phyloP scores from a whole-genome alignment of 2,329 filamentous ascomycete species.

The Epichloe amarillans region DNA sequence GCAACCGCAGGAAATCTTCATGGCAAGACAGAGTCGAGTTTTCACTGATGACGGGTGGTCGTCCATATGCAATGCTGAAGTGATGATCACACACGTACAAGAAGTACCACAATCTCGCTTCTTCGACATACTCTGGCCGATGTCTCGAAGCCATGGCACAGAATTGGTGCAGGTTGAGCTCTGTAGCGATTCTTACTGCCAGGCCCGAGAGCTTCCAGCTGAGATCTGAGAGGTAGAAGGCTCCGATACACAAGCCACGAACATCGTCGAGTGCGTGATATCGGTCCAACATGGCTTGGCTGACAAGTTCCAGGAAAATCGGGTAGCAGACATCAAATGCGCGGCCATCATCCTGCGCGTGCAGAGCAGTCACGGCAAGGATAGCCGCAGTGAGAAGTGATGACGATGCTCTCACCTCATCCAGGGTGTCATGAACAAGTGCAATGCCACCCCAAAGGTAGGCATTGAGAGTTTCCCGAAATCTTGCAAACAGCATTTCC shows the following conservation, averaged over 20 bases:
- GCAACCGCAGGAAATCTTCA: slow-evolving; percentile 37
- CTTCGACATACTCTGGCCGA: slow-evolving; percentile 35
- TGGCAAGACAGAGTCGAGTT: slow-evolving; percentile 42
- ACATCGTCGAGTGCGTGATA: slow-evolving; percentile 42
- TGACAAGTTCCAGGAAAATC: slow-evolving; percentile 44
- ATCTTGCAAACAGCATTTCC: slow-evolving; percentile 16
- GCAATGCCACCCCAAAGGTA: slow-evolving; percentile 22
- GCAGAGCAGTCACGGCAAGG: slow-evolving; percentile 20
- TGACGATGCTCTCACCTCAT: slow-evolving; percentile 16
- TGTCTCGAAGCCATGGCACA: slow-evolving; percentile 32
- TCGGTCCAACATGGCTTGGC: slow-evolving; percentile 41
- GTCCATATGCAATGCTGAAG: slow-evolving; percentile 46
- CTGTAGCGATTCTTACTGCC: slow-evolving; percentile 43
- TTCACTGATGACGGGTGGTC: slow-evolving; percentile 47
- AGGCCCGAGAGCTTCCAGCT: slow-evolving; percentile 44
- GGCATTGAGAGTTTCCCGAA: slow-evolving; percentile 17
- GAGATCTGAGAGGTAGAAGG: slow-evolving; percentile 49
- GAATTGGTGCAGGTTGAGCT: slow-evolving; percentile 41
- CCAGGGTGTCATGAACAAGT: slow-evolving; percentile 15
- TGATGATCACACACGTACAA: slow-evolving; percentile 55
- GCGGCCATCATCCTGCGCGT: slow-evolving; percentile 22
- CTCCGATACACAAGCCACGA: slow-evolving; percentile 46
- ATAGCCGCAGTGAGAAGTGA: slow-evolving; percentile 18
- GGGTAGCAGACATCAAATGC: slow-evolving; percentile 43
- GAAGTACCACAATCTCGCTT: slow-evolving; percentile 48